Base-by-base conservation (phyloP, 1,139 yeast species). In the Wickerhamomyces sp. region DNA sequence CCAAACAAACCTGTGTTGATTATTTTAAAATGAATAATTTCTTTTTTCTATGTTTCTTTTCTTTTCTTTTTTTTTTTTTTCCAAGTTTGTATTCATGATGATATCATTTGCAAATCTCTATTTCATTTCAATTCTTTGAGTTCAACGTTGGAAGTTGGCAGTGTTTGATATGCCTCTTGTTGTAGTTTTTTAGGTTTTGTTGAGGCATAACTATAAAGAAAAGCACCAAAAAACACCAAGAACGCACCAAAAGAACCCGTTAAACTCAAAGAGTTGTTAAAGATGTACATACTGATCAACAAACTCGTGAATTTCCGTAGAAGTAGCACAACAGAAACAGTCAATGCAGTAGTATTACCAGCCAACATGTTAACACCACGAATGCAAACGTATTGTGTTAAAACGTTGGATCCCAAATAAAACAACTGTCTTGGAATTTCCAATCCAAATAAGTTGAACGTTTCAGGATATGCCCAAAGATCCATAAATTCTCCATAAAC, bases 301-400 rank as follows among this genome's bases (percentile, higher is more conserved):
- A 83, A 58, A 40, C 86, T 78, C 11, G 70, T 56, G 42, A 81
- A 73, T 52, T 81, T 79, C 31, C 91, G 66, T 8, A 78, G 58
- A 35, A 78, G 63, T 17, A 82, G 61, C 1, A 77, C 72, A 18
- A 82, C 70, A 0, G 78, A 69, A 2, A 82, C 74, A 0, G 85
- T 75, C 32, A 82, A 54, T 0, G 89, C 82, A 20, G 74, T 64
- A 1, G 78, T 64, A 19, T 58, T 59, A 8, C 81, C 75, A 0
- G 81, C 77, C 17, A 82, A 59, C 49, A 65, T 66, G 49, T 78
- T 79, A 16, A 82, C 89, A 4, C 89, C 88, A n/a, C 74, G 60
- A 2, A 79, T 74, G 51, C 93, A 83, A 4, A 75, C 35, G 45
- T 72, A 70, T 54, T 83, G 91, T 0, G 88, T 73, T 1, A 65